A percentile compares a stretch with the other conserved stretches of the same genome.
Evolutionary conservation across 495 filamentous ascomycete genomes (phyloP).

Genomic region (Trichoderma erinaceum): DNA sequence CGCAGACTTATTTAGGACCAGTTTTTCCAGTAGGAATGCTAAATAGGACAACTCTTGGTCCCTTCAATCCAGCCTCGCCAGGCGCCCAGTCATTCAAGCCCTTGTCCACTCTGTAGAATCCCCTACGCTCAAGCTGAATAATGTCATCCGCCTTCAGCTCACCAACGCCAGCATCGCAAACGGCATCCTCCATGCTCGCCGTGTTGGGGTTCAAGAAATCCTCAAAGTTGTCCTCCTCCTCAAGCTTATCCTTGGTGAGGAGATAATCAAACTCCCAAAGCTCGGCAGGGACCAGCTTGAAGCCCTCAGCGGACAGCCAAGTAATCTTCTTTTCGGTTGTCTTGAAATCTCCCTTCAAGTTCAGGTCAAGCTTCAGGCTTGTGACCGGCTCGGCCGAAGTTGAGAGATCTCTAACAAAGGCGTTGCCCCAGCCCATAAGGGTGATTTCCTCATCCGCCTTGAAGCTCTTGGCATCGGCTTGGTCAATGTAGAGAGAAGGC

Average conservation of each 20-base stretch:
- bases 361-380: constrained; percentile 66
- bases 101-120: constrained; percentile 78
- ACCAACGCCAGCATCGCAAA: constrained; percentile 75
- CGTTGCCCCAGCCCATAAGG: constrained; percentile 94
- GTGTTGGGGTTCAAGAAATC: constrained; percentile 72
- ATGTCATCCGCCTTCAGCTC: constrained; percentile 75
- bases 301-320: constrained; percentile 70
- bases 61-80: constrained; percentile 39
- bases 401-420: constrained; percentile 60
- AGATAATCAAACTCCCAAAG: constrained; percentile 89
- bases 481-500: constrained; percentile 67
- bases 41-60: constrained; percentile 67
- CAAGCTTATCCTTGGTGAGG: constrained; percentile 83
- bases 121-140: constrained; percentile 90
- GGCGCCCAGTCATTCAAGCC: constrained; percentile 37
- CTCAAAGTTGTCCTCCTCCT: constrained; percentile 74
- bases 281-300: constrained; percentile 73
- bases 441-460: constrained; percentile 86
- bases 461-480: constrained; percentile 77
- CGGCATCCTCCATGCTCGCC: constrained; percentile 64
- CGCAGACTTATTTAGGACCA: constrained; percentile 5
- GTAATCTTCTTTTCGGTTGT: constrained; percentile 94
- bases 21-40: constrained; percentile 61
- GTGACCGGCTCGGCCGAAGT: constrained; percentile 53
- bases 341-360: constrained; percentile 85